Evolutionary conservation across 1,284 basidiomycete genomes (phyloP), one percentile per base, ranked within the genome.

Genomic region (Pascua sp.): DNA sequence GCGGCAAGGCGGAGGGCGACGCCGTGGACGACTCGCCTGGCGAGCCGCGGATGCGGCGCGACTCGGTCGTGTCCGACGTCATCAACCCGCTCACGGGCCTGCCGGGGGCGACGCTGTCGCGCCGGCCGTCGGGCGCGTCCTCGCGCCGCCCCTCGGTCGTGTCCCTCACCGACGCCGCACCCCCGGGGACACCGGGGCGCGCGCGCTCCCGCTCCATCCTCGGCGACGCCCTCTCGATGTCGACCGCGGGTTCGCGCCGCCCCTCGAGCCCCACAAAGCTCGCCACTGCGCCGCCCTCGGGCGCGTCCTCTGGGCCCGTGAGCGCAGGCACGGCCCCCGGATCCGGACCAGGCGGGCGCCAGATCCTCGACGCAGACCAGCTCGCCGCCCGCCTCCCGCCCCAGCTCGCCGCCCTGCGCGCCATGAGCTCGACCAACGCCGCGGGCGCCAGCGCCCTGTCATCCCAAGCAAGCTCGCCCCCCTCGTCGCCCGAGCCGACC

Each of bases 21-120:
- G 57, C 50, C 7, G 11, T 55, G 17, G 55, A 47, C n/a, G 58
- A 56, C 53, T n/a, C 38, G 15, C n/a, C 46, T 17, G 45, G 37
- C 40, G 10, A 37, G 41, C 43, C 32, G 44, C 18, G 24, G 18
- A 10, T 32, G 40, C 49, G 49, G 32, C 32, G 49, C 18, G 47
- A 50, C 32, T 42, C 44, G 11, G 45, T 53, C 17, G 49, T 48
- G 10, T 64, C 64, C 18, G 71, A 73, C 55, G 62, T 76, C 16
- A 68, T 76, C 57, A 77, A 77, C 53, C 75, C 75, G 2, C 60
- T 75, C 17, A 74, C 72, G 1, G 72, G 73, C 11, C 49, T 68
- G 39, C 71, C 71, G 8, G 70, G 70, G 1, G 66, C 44, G 2
- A 51, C 38, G n/a, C 41, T 49, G 40, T 51, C 49, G 4, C 43